Evolutionary conservation across 176 grass and related monocot species (phyloP), one percentile per base, ranked within the genome.

Genomic region (Zea mays): DNA sequence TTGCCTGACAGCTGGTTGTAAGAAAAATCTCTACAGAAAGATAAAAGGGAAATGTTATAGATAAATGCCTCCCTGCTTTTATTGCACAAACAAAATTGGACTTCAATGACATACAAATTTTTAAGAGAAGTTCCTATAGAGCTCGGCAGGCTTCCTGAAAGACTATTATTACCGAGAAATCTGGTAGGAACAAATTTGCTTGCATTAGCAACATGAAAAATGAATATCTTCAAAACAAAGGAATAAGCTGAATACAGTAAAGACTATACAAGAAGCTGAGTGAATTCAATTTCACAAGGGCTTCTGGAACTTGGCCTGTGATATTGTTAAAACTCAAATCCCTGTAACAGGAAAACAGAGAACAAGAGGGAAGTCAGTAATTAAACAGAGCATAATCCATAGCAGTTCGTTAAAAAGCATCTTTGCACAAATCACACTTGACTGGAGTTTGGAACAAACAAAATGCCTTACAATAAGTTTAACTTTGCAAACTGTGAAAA

Each of bases 81-180:
- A 67, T 35, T 74, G 62, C 75, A 46, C 15, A 82, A 62, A 37
- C 10, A 54, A 60, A 52, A n/a, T 10, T 58, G 15, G 16, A 58
- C 2, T 42, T 59, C 9, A 66, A 62, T 74, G 17, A 80, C 83
- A 19, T 97, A 97, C 93, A 93, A 76, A 47, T 73, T 82, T 12
- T 52, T 50, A 43, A 90, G 80, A 44, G 60, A 77, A 47, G 59
- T 7, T 58, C 70, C 81, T 82, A 74, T 87, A 40, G 85, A 63
- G 69, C 63, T 72, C 66, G 93, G 90, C 62, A 97, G 87, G 55
- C 59, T 93, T 35, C 93, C 85, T 73, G 74, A 84, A 79, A 97
- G 79, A 36, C 74, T 93, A 82, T 93, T 97, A 51, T 90, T 97
- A 39, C 89, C 89, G n/a, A 96, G 86, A 89, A 96, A 96, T 83